A percentile compares a stretch with the other conserved stretches of the same genome.
phyloP scores from a whole-genome alignment of 202 grass and related monocot species.

The Schoenoplectus tabernaemontani region DNA sequence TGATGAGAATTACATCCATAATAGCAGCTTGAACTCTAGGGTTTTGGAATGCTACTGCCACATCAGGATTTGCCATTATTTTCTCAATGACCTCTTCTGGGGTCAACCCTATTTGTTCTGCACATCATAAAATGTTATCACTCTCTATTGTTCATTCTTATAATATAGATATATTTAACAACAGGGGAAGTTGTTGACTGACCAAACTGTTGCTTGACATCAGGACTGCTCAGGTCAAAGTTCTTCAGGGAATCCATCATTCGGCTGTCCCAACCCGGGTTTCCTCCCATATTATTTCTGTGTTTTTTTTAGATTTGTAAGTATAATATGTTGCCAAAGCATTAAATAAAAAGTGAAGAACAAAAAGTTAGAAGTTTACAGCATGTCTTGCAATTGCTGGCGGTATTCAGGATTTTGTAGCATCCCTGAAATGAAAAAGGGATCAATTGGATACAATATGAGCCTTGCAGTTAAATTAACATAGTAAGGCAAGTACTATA shows the following conservation, averaged over 20 bases:
- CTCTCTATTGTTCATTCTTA: background rate
- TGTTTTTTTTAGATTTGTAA: background rate
- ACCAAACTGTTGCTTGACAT: conserved; percentile 92
- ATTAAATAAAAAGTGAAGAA: conserved; percentile 15
- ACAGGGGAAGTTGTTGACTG: conserved; percentile 33
- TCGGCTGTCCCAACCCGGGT: conserved; percentile 69
- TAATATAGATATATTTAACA: background rate
- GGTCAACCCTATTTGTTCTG: conserved; percentile 89
- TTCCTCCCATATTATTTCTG: conserved; percentile 93
- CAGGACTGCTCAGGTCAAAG: conserved; percentile 91
- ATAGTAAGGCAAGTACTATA: background rate
- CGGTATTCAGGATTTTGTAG: conserved; percentile 92
- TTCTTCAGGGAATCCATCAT: conserved; percentile 93
- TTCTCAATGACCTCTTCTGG: conserved; percentile 94
- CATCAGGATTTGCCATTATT: conserved; percentile 97
- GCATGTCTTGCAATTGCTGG: conserved; percentile 93
- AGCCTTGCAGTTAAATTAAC: too few relatives aligned
- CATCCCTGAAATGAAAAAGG: conserved; percentile 65
- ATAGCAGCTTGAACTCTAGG: conserved; percentile 98
- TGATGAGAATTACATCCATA: conserved; percentile 64
- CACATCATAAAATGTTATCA: background rate
- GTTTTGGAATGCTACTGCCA: conserved; percentile 94
- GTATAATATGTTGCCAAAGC: background rate
- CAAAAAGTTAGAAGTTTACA: conserved; percentile 43
- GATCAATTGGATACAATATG: too few relatives aligned